phyloP scores from a whole-genome alignment of 2,329 filamentous ascomycete genomes.

The Verticillium zaregamsianum region DNA sequence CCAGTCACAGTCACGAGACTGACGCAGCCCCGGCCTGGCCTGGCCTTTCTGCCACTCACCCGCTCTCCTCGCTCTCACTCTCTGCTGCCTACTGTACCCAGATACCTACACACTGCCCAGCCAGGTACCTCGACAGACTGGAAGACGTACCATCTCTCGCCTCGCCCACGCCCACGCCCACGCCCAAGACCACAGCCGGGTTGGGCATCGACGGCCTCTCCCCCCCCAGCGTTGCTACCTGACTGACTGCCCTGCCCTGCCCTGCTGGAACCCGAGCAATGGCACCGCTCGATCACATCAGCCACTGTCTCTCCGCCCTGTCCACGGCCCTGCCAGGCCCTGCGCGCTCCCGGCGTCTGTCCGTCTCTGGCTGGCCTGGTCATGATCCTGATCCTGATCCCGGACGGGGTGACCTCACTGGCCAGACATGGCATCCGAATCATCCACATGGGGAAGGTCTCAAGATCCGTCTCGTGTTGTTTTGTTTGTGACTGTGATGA shows the following conservation, averaged over 20 bases:
- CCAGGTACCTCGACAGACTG: no score
- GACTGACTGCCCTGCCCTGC: background rate
- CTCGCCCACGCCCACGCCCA: no score
- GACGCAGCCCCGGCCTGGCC: no score
- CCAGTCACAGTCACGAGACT: no score
- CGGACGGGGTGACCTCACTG: background rate
- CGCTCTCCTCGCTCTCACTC: background rate
- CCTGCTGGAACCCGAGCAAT: constrained; percentile 1
- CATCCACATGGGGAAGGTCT: background rate
- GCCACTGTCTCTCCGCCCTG: background rate
- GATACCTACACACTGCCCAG: background rate
- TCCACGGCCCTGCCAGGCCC: background rate
- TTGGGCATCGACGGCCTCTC: constrained; percentile 15
- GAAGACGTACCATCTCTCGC: no score
- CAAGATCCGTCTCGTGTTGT: background rate
- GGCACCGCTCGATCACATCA: background rate
- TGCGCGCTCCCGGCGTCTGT: background rate
- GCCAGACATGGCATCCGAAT: background rate
- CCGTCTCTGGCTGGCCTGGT: background rate
- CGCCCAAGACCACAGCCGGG: constrained; percentile 2
- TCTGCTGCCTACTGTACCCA: background rate
- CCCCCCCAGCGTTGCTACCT: background rate
- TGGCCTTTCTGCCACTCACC: background rate
- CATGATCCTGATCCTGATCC: background rate
- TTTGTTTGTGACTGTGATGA: background rate